These are phyloP conservation scores for Neurospora africana DNA, from an alignment of 495 filamentous ascomycete species.

Conservation along the genomic window DNA sequence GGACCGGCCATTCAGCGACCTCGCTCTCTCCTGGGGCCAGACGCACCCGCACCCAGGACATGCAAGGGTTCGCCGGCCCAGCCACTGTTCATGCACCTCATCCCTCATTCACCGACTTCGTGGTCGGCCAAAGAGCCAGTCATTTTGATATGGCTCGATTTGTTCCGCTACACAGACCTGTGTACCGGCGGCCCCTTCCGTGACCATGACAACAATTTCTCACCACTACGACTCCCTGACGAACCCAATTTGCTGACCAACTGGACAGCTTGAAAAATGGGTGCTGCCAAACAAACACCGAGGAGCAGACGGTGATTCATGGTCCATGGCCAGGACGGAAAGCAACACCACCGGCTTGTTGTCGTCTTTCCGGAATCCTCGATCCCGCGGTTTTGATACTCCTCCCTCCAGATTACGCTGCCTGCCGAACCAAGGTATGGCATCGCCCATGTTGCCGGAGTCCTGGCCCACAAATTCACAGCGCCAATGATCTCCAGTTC, in stretches of 20 bases:
- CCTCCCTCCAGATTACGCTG: not conserved
- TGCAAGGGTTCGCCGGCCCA: conserved; percentile 34
- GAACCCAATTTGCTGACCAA: not conserved
- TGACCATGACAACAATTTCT: not conserved
- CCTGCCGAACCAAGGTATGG: conserved; percentile 9
- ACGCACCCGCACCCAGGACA: conserved; percentile 18
- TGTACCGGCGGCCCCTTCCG: conserved; percentile 1
- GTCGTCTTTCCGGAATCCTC: conserved; percentile 13
- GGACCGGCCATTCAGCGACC: conserved; percentile 24
- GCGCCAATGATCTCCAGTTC: not conserved
- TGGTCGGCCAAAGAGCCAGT: conserved; percentile 45
- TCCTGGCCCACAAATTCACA: conserved; percentile 2
- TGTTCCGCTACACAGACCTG: not conserved
- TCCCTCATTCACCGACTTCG: conserved; percentile 47
- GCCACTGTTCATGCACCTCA: conserved; percentile 49
- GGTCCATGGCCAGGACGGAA: not conserved
- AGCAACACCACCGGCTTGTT: not conserved
- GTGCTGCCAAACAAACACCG: not conserved
- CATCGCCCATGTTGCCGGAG: conserved; percentile 11
- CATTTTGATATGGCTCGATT: conserved; percentile 18
- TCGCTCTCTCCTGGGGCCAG: conserved; percentile 27
- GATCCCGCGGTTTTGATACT: conserved; percentile 22
- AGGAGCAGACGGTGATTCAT: not conserved
- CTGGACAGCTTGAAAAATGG: not conserved
- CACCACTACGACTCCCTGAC: not conserved